Conservation (phyloP, 345 rosid species). For the Rhizophora apiculata region DNA sequence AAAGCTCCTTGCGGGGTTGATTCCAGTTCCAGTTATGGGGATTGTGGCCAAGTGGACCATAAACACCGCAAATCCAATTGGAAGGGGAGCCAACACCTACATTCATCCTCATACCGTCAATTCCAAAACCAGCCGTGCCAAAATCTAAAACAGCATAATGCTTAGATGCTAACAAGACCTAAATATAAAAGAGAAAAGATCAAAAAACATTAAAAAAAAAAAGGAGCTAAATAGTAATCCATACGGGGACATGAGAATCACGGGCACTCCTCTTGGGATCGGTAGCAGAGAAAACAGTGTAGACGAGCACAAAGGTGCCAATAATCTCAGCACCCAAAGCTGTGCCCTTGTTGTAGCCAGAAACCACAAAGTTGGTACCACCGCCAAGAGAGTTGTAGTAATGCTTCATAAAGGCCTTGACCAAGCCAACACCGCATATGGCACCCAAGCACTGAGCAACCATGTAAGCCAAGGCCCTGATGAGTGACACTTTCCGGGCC, state of each 20-base stretch:
- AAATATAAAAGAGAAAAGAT: no score
- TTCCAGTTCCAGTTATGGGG: slow-evolving; percentile 66
- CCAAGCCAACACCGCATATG: slow-evolving; percentile 76
- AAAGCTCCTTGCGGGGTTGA: slow-evolving; percentile 68
- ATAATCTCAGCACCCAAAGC: slow-evolving; percentile 87
- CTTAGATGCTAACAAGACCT: no score
- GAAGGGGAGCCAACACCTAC: slow-evolving; percentile 71
- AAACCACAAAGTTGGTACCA: slow-evolving; percentile 52
- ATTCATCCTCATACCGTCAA: not conserved
- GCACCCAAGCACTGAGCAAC: slow-evolving; percentile 82
- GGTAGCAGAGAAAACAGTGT: slow-evolving; percentile 81
- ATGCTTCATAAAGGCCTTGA: slow-evolving; percentile 70
- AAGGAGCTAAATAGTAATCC: not conserved
- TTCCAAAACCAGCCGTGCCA: not conserved
- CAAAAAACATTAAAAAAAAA: no score
- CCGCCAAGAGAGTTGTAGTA: slow-evolving; percentile 57
- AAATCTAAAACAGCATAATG: not conserved
- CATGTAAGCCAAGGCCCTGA: slow-evolving; percentile 70
- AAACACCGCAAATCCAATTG: slow-evolving; percentile 75
- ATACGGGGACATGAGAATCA: slow-evolving; percentile 80
- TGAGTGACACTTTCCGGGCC: slow-evolving; percentile 68
- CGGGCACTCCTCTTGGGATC: slow-evolving; percentile 90
- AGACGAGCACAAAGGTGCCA: slow-evolving; percentile 69
- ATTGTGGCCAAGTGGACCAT: slow-evolving; percentile 72
- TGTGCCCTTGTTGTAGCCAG: slow-evolving; percentile 60